phyloP scores from a whole-genome alignment of 768 basidiomycete genomes.

The Lentinus tigrinus region DNA sequence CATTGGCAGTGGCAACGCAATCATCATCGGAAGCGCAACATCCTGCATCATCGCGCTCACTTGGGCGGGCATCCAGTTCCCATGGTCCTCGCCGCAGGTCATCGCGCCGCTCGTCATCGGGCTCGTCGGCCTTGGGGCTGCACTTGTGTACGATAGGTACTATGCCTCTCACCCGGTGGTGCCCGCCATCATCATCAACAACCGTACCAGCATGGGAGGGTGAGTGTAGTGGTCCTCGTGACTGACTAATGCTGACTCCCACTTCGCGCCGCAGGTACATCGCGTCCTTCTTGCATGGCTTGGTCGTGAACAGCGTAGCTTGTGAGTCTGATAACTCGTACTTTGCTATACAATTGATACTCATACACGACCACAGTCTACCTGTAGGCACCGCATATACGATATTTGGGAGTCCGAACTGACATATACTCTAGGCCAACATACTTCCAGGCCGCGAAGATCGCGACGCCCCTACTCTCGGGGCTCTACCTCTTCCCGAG shows the following conservation, averaged over 20 bases:
- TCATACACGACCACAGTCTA: slow-evolving; percentile 26
- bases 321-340: slow-evolving; percentile 12
- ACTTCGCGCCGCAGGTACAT: slow-evolving; percentile 27
- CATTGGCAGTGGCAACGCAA: slow-evolving; percentile 24
- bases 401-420: background rate
- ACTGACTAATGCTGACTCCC: background rate
- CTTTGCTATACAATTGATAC: background rate
- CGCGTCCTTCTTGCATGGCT: slow-evolving; percentile 32
- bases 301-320: slow-evolving; percentile 23
- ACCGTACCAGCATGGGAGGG: slow-evolving; percentile 14
- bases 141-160: slow-evolving; percentile 25
- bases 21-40: slow-evolving; percentile 23
- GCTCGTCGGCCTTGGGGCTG: background rate
- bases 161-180: slow-evolving; percentile 28
- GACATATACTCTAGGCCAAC: slow-evolving; percentile 27
- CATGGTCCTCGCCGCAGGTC: slow-evolving; percentile 31
- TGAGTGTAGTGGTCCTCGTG: background rate
- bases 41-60: slow-evolving; percentile 24
- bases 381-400: slow-evolving; percentile 17
- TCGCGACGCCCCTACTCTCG: slow-evolving; percentile 34
- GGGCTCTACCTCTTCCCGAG: slow-evolving; percentile 37
- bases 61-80: slow-evolving; percentile 36
- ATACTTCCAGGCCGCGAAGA: slow-evolving; percentile 46
- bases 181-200: slow-evolving; percentile 6
- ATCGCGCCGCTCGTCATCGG: slow-evolving; percentile 9